Percentiles rank a stretch among this genome's conserved stretches.
Evolutionary conservation across 2,329 filamentous ascomycete species (phyloP).

Genomic region (Colletotrichum viniferum): DNA sequence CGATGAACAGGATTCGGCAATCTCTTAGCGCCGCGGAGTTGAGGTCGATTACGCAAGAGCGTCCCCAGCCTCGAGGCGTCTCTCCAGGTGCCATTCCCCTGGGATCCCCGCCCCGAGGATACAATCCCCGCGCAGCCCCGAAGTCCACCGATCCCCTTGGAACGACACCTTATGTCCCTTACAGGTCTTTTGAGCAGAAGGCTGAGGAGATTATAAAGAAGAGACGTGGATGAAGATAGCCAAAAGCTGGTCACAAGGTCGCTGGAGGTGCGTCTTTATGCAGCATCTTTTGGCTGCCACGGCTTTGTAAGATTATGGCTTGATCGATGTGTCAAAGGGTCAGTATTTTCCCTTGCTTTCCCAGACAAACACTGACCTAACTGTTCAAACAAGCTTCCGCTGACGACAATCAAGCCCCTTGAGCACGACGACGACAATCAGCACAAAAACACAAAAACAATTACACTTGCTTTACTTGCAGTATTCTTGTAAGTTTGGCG

Average conservation of each 20-base stretch:
- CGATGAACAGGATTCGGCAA: neutral
- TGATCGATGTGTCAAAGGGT: neutral
- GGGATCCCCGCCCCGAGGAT: neutral
- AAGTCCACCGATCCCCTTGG: neutral
- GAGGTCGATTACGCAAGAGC: neutral
- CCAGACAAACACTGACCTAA: neutral
- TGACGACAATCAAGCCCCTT: neutral
- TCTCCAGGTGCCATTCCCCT: neutral
- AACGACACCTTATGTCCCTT: neutral
- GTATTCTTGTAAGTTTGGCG: neutral
- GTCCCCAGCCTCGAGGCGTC: neutral
- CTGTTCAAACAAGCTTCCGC: neutral
- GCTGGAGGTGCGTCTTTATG: neutral
- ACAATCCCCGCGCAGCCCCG: neutral
- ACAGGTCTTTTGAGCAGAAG: neutral
- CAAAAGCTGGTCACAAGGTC: neutral
- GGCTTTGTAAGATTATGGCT: neutral
- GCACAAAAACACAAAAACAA: neutral
- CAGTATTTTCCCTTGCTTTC: neutral
- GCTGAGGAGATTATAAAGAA: neutral
- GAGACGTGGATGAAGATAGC: neutral
- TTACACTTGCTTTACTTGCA: neutral
- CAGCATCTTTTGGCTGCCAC: neutral
- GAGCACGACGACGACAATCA: neutral
- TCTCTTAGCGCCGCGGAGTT: neutral